Evolutionary conservation across 306 rosid genomes (phyloP).

Genomic region (Cucurbita ficifolia): DNA sequence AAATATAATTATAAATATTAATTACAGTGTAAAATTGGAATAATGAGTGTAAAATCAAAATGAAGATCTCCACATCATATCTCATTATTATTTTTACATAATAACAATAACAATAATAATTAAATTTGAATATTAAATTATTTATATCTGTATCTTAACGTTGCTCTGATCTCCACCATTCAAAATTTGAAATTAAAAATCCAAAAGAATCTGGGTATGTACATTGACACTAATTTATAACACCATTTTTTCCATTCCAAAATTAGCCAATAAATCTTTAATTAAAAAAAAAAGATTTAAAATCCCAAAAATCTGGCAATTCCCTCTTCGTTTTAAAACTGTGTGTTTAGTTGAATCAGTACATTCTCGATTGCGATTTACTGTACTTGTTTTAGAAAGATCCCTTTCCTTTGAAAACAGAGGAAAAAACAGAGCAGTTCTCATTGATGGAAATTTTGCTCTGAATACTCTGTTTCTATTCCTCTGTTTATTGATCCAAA

Average conservation of each 20-base stretch:
- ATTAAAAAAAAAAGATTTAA: constrained; percentile 12
- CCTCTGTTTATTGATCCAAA: not conserved
- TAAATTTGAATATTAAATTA: not conserved
- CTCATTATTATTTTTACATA: not conserved
- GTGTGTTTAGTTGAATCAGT: constrained; percentile 3
- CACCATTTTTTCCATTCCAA: not conserved
- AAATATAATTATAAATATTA: too few relatives aligned
- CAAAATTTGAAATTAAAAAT: not conserved
- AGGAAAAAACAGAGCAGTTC: not conserved
- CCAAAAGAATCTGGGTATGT: not conserved
- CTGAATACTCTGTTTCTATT: not conserved
- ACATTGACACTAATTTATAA: not conserved
- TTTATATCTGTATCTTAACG: not conserved
- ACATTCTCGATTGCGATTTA: constrained; percentile 20
- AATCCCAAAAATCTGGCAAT: constrained; percentile 18
- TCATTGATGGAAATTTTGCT: not conserved
- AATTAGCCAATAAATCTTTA: not conserved
- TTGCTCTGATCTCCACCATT: not conserved
- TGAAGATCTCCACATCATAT: not conserved
- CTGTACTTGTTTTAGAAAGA: constrained; percentile 16
- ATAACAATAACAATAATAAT: too few relatives aligned
- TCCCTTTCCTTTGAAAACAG: not conserved
- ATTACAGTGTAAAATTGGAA: not conserved
- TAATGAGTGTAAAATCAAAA: not conserved
- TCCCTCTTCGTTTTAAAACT: constrained; percentile 6